These are phyloP conservation scores for Clonostachys solani DNA, from an alignment of 2,329 filamentous ascomycete species.

Conservation along the genomic window DNA sequence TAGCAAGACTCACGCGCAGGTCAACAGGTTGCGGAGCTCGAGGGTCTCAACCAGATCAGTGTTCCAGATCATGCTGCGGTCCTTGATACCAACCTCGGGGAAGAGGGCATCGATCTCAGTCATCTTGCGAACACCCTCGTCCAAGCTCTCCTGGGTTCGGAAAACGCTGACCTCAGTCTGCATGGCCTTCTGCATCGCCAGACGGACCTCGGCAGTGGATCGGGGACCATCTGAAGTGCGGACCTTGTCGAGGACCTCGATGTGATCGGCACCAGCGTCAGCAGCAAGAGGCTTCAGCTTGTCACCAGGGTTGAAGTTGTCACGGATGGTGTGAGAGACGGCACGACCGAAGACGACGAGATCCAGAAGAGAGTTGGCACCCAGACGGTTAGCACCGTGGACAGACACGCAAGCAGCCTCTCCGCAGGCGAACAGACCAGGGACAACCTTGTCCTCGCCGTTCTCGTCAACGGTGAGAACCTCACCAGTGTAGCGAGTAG, in stretches of 20 bases:
- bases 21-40: constrained; percentile 90
- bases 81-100: constrained; percentile 86
- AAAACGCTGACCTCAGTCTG: constrained; percentile 96
- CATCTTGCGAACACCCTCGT: constrained; percentile 89
- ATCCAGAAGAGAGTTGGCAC: constrained; percentile 97
- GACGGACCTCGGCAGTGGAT: constrained; percentile 82
- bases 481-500: constrained; percentile 95
- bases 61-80: constrained; percentile 99
- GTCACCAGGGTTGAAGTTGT: constrained; percentile 82
- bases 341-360: constrained; percentile 96
- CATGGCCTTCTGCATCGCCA: constrained; percentile 97
- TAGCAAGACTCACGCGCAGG: constrained; percentile 76
- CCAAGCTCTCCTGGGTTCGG: constrained; percentile 88
- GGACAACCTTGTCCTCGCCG: constrained; percentile 89
- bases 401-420: constrained; percentile 97
- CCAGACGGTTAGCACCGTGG: constrained; percentile 95
- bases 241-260: constrained; percentile 79
- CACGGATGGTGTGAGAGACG: constrained; percentile 93
- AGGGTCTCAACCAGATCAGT: constrained; percentile 94
- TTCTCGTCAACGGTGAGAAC: constrained; percentile 82
- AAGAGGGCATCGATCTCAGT: constrained; percentile 77
- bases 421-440: constrained; percentile 92
- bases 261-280: constrained; percentile 85
- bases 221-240: constrained; percentile 81
- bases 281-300: constrained; percentile 75